Conservation (phyloP, 805 yeast genomes). For the Starmerella sirachaensis region DNA sequence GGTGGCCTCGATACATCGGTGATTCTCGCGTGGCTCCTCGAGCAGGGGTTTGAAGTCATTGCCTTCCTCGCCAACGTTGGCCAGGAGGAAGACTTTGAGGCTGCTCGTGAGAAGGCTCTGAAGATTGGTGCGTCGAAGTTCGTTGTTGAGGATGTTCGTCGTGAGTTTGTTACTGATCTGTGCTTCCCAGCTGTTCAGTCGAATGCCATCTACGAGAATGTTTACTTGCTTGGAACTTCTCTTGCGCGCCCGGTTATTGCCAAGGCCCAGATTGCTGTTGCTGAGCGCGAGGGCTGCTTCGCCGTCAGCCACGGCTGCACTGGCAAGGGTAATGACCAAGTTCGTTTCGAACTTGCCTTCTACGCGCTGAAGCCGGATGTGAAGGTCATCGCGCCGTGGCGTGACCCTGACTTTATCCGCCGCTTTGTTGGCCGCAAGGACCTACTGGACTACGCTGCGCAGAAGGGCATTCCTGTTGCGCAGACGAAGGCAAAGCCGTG, state of each 20-base stretch:
- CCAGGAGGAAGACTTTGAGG: slow-evolving; percentile 98
- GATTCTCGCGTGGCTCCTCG: slow-evolving; percentile 95
- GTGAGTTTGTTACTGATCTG: slow-evolving; percentile 85
- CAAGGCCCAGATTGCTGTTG: slow-evolving; percentile 93
- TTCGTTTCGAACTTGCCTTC: slow-evolving; percentile 92
- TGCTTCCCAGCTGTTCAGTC: slow-evolving; percentile 95
- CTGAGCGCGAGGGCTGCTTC: slow-evolving; percentile 94
- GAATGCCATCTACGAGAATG: slow-evolving; percentile 96
- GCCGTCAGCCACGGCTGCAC: slow-evolving; percentile 99
- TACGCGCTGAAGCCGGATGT: slow-evolving; percentile 98
- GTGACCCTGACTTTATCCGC: slow-evolving; percentile 88
- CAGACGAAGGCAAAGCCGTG: slow-evolving; percentile 99
- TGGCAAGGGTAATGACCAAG: slow-evolving; percentile 99
- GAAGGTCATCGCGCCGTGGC: slow-evolving; percentile 97
- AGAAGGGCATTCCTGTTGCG: slow-evolving; percentile 82
- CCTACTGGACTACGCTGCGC: slow-evolving; percentile 83
- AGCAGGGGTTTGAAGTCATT: slow-evolving; percentile 94
- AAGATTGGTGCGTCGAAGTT: slow-evolving; percentile 96
- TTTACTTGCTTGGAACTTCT: slow-evolving; percentile 91
- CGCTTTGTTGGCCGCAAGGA: slow-evolving; percentile 98
- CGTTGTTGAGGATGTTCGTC: slow-evolving; percentile 86
- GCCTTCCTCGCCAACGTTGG: slow-evolving; percentile 98
- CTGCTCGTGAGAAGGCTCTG: slow-evolving; percentile 90
- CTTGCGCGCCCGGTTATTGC: slow-evolving; percentile 98
- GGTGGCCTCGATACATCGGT: slow-evolving; percentile 98